Conservation (phyloP, 2,329 filamentous ascomycete species). For the Raffaelea deltoideospora region DNA sequence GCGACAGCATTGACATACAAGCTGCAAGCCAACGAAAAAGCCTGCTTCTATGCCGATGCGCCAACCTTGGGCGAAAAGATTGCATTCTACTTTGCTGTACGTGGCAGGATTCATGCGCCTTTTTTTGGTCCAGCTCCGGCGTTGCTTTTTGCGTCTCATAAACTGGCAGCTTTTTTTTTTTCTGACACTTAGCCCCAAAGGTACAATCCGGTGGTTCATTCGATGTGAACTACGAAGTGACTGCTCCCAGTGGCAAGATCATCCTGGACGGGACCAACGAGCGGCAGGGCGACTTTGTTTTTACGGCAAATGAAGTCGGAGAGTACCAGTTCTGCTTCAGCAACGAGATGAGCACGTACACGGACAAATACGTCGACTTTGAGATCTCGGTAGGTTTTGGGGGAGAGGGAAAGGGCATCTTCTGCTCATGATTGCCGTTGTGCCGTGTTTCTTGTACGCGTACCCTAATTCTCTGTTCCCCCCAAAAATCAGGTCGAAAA, state of each 20-base stretch:
- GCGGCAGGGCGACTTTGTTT: slow-evolving; percentile 94
- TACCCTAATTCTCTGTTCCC: too few relatives aligned
- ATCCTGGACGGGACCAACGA: slow-evolving; percentile 81
- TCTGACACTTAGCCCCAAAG: too few relatives aligned
- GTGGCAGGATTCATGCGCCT: slow-evolving; percentile 13
- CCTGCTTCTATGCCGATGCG: slow-evolving; percentile 82
- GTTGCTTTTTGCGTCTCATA: not conserved
- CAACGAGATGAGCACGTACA: slow-evolving; percentile 95
- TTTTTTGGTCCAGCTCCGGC: not conserved
- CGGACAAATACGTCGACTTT: slow-evolving; percentile 95
- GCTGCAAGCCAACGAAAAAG: slow-evolving; percentile 76
- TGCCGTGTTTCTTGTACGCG: too few relatives aligned
- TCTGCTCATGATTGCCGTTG: too few relatives aligned
- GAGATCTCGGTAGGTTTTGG: slow-evolving; percentile 71
- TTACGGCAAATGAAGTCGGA: slow-evolving; percentile 73
- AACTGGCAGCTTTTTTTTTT: not conserved
- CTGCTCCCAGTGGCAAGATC: slow-evolving; percentile 64
- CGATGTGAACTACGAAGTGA: slow-evolving; percentile 86
- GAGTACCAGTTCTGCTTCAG: slow-evolving; percentile 98
- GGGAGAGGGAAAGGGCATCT: too few relatives aligned
- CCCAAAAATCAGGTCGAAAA: slow-evolving; percentile 91
- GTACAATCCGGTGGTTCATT: slow-evolving; percentile 97
- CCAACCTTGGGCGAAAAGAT: slow-evolving; percentile 73
- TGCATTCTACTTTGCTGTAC: slow-evolving; percentile 95
- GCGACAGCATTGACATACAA: slow-evolving; percentile 93